Evolutionary conservation across 2,329 filamentous ascomycete species (phyloP).

Genomic region (Arthrobotrys megalospora): DNA sequence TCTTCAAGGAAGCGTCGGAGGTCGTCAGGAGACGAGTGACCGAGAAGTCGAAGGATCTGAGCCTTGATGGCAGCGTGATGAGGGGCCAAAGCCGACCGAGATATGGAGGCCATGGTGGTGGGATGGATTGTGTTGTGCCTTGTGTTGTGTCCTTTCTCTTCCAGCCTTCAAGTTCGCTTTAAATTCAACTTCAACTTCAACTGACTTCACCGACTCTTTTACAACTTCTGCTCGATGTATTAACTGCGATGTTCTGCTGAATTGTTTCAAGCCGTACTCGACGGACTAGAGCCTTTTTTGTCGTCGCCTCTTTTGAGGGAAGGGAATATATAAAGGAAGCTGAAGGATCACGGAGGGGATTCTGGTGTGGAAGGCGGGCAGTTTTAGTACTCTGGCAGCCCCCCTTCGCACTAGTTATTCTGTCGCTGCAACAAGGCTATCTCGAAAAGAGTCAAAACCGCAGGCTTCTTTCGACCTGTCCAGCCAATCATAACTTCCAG

Average conservation of each 20-base stretch:
- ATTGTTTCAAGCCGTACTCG: conserved; percentile 24
- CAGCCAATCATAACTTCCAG: conserved; percentile 18
- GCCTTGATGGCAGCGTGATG: conserved; percentile 60
- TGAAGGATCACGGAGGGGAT: conserved; percentile 29
- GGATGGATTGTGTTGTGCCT: conserved; percentile 28
- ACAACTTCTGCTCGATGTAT: neutral
- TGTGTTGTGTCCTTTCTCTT: conserved; percentile 6
- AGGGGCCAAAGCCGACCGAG: conserved; percentile 58
- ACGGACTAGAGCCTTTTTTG: conserved; percentile 20
- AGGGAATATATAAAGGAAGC: conserved; percentile 30
- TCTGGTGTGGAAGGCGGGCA: conserved; percentile 35
- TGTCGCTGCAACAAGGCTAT: conserved; percentile 8
- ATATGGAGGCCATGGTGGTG: conserved; percentile 44
- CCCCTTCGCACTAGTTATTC: conserved; percentile 8
- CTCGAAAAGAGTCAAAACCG: conserved; percentile 55
- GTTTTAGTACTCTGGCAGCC: conserved; percentile 42
- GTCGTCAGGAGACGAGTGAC: conserved; percentile 54
- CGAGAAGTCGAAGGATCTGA: conserved; percentile 59
- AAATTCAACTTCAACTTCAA: neutral
- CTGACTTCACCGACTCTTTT: conserved; percentile 7
- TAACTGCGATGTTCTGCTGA: conserved; percentile 1
- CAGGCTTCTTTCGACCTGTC: neutral
- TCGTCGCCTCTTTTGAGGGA: conserved; percentile 28
- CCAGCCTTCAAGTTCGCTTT: neutral
- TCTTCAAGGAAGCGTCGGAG: conserved; percentile 55